Conservation (phyloP, 2,329 filamentous ascomycete genomes). For the Pyrenochaeta sp. region DNA sequence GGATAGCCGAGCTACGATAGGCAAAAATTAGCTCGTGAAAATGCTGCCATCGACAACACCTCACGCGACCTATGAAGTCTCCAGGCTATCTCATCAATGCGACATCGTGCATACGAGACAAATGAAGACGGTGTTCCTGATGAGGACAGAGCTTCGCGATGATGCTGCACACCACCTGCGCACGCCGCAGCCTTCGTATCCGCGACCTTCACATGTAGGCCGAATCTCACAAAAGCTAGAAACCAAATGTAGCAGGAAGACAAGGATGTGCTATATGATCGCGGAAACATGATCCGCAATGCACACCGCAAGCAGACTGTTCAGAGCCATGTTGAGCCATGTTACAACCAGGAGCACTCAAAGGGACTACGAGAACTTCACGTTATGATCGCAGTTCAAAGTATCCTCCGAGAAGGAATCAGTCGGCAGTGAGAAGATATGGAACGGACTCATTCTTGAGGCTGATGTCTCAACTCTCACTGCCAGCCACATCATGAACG, state of each 20-base stretch:
- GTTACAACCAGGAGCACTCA: conserved; percentile 31
- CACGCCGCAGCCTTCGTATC: no score
- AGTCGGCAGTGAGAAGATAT: conserved; percentile 18
- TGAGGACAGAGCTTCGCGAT: background rate
- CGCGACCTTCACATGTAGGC: no score
- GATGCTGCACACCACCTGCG: no score
- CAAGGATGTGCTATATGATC: background rate
- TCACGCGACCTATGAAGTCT: background rate
- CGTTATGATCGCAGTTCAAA: conserved; percentile 42
- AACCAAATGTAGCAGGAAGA: no score
- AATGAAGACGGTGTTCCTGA: background rate
- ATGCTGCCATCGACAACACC: conserved; percentile 4
- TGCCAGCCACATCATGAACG: conserved; percentile 21
- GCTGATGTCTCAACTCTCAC: conserved; percentile 23
- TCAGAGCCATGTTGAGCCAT: background rate
- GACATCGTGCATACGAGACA: background rate
- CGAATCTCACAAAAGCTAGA: no score
- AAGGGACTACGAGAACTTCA: conserved; percentile 40
- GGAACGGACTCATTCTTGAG: conserved; percentile 27
- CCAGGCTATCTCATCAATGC: background rate
- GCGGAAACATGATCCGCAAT: background rate
- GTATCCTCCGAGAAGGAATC: conserved; percentile 35
- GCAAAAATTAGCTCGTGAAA: conserved; percentile 25
- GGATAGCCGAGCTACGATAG: conserved; percentile 24
- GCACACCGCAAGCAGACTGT: background rate